Evolutionary conservation across 225 moss, liverwort and hornwort genomes (phyloP).

Genomic region (Lunularia cruciata): DNA sequence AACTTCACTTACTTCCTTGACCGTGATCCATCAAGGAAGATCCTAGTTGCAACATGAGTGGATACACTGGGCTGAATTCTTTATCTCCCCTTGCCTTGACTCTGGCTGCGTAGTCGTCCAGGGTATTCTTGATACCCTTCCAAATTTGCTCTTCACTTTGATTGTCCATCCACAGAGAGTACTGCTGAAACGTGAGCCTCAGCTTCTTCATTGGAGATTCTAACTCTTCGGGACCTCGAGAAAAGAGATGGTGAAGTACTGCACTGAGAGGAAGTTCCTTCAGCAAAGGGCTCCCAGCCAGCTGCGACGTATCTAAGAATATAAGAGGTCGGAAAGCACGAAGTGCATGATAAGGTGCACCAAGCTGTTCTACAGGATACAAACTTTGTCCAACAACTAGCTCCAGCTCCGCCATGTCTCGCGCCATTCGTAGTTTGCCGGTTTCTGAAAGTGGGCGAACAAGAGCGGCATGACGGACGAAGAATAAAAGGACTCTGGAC

Average conservation of each 20-base stretch:
- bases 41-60: conserved; percentile 92
- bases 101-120: conserved; percentile 85
- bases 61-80: conserved; percentile 89
- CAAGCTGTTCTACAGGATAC: conserved; percentile 95
- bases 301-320: conserved; percentile 78
- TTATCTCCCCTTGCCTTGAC: conserved; percentile 87
- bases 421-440: conserved; percentile 82
- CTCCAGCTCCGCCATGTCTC: conserved; percentile 96
- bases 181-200: conserved; percentile 70
- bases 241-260: conserved; percentile 89
- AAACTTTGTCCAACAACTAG: conserved; percentile 94
- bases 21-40: conserved; percentile 38
- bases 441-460: conserved; percentile 87
- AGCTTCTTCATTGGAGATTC: conserved; percentile 80
- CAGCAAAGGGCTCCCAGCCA: conserved; percentile 60
- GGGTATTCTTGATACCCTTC: conserved; percentile 75
- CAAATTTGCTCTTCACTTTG: conserved; percentile 83
- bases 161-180: conserved; percentile 90
- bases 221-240: conserved; percentile 85
- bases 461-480: conserved; percentile 88
- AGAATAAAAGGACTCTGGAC: conserved; percentile 75
- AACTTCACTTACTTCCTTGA: conserved; percentile 23
- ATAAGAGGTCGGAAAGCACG: conserved; percentile 90
- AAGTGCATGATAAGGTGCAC: conserved; percentile 86
- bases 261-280: conserved; percentile 84